These are phyloP conservation scores for Phytophthora rubi DNA, from an alignment of 352 stramenopile species.

Conservation along the genomic window DNA sequence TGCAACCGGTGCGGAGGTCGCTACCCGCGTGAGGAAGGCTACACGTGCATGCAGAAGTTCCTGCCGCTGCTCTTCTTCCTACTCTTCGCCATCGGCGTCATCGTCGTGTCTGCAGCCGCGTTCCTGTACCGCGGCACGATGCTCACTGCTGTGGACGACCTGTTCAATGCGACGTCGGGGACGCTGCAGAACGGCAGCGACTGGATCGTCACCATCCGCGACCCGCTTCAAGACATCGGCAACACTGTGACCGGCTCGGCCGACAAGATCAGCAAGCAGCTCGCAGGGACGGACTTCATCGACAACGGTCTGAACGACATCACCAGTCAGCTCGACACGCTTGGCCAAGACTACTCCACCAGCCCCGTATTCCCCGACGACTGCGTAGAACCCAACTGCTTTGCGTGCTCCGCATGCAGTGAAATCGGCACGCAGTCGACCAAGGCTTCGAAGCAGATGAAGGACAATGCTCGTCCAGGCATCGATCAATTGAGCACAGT, in stretches of 20 bases:
- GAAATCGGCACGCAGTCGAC: slow-evolving; percentile 43
- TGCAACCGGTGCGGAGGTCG: slow-evolving; percentile 76
- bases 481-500: slow-evolving; percentile 42
- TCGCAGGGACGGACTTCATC: slow-evolving; percentile 57
- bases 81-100: slow-evolving; percentile 58
- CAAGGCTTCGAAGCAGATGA: slow-evolving; percentile 40
- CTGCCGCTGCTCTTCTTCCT: slow-evolving; percentile 70
- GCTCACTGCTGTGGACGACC: slow-evolving; percentile 46
- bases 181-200: slow-evolving; percentile 46
- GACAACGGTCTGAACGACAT: slow-evolving; percentile 42
- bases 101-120: slow-evolving; percentile 52
- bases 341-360: slow-evolving; percentile 33
- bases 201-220: slow-evolving; percentile 52
- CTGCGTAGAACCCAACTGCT: slow-evolving; percentile 43
- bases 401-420: slow-evolving; percentile 43
- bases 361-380: slow-evolving; percentile 37
- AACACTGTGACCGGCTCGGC: slow-evolving; percentile 49
- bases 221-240: slow-evolving; percentile 51
- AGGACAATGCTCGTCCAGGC: slow-evolving; percentile 42
- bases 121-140: slow-evolving; percentile 68
- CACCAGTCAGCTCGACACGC: slow-evolving; percentile 35
- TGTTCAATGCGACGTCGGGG: slow-evolving; percentile 45
- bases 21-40: slow-evolving; percentile 59
- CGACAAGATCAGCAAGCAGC: slow-evolving; percentile 31
- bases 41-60: slow-evolving; percentile 76